Evolutionary conservation across 345 rosid genomes (phyloP), one percentile per base, ranked within the genome.

Genomic region (Salix viminalis): DNA sequence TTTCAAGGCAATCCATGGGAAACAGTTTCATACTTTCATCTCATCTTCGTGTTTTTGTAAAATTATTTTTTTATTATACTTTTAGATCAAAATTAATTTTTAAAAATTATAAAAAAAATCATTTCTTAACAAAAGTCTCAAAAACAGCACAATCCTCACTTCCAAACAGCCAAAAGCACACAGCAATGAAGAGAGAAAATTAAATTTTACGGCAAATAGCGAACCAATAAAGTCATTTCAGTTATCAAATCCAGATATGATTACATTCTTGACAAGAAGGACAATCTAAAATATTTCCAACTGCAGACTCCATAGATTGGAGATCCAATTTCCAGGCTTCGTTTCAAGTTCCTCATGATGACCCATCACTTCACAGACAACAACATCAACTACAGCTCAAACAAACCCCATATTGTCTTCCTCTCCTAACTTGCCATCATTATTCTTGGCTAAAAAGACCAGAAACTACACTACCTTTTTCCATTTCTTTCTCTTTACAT

Each of bases 281-380:
- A 68, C 13, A 19, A 56, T 8, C 67, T 23, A 1, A 39, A 39
- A 56, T 30, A 58, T 52, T 75, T 67, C 54, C 16, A 71, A 18
- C 65, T 64, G 65, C 65, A 64, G 62, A 23, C 30, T 60, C 41
- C 79, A 61, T 13, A 52, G 30, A 58, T 19, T 36, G 24, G 72
- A 28, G 26, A 72, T 65, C 46, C 37, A 65, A 72, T 72, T 2
- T 54, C 60, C 60, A 16, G 67, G 32, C 56, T 26, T 26, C 6
- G 28, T 77, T 72, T 65, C 70, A 19, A 32, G 37, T 62, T 71
- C 36, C 28, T 50, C 52, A 77, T 78, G 15, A 72, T 78, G 60
- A 78, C 58, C 56, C 75, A 24, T 62, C 48, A 34, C 50, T 36
- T 48, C 64, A 64, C 48, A 46, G 30, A n/a, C 28, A 48, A 61